phyloP scores from a whole-genome alignment of 2,329 filamentous ascomycete species.

The Exophiala oligosperma region DNA sequence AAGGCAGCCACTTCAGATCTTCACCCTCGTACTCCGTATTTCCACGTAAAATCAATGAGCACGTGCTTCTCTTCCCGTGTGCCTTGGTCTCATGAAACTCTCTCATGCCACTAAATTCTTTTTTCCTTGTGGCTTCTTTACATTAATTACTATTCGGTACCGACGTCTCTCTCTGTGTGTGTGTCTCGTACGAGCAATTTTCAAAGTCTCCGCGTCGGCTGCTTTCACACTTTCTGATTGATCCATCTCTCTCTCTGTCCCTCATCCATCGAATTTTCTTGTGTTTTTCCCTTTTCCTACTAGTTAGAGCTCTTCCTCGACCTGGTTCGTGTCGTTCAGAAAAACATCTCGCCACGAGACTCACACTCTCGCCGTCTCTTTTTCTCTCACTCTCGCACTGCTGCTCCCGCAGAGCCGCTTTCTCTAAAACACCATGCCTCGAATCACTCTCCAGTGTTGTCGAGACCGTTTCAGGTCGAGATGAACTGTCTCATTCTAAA shows the following conservation, averaged over 20 bases:
- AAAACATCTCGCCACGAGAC: background rate
- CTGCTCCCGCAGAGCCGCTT: constrained; percentile 15
- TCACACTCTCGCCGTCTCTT: background rate
- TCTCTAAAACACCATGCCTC: constrained; percentile 17
- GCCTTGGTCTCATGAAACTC: too few relatives aligned
- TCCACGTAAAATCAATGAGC: background rate
- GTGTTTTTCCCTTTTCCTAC: constrained; percentile 3
- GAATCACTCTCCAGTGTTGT: constrained; percentile 12
- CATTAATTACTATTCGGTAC: too few relatives aligned
- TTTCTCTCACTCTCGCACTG: constrained; percentile 2
- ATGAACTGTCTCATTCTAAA: constrained; percentile 17
- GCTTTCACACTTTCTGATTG: too few relatives aligned
- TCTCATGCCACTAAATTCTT: background rate
- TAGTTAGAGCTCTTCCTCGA: background rate
- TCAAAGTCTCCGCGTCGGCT: too few relatives aligned
- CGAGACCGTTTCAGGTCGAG: constrained; percentile 22
- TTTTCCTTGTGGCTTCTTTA: background rate
- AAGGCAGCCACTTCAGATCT: too few relatives aligned
- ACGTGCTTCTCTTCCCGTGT: background rate
- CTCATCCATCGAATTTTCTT: background rate
- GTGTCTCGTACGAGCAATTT: background rate
- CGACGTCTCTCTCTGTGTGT: too few relatives aligned
- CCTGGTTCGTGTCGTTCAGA: too few relatives aligned
- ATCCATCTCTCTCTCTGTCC: background rate
- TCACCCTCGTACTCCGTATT: background rate